Conservation (phyloP, 2,329 filamentous ascomycete species). For the Cephalotrichum gorgonifer region DNA sequence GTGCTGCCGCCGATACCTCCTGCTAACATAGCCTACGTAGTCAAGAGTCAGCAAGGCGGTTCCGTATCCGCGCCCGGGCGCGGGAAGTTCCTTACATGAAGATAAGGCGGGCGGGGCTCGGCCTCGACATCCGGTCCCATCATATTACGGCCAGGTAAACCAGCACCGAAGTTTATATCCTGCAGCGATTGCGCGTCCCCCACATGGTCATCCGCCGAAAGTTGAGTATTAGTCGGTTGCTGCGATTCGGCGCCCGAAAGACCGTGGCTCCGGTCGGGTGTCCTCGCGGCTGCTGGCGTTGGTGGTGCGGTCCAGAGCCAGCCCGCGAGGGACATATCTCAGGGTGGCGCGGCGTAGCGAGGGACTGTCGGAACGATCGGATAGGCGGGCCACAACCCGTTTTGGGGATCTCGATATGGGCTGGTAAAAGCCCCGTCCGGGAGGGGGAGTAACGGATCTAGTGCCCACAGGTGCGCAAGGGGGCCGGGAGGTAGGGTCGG, state of each 20-base stretch:
- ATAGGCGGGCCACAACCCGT: too few relatives aligned
- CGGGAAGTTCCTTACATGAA: slow-evolving; percentile 23
- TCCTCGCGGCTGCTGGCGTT: not conserved
- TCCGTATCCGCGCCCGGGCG: not conserved
- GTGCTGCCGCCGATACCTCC: slow-evolving; percentile 87
- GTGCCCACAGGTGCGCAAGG: not conserved
- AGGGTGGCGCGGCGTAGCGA: not conserved
- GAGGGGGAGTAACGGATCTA: not conserved
- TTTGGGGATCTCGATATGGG: not conserved
- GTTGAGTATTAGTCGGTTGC: slow-evolving; percentile 17
- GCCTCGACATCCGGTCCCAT: slow-evolving; percentile 25
- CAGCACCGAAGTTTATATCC: slow-evolving; percentile 14
- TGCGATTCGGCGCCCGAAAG: slow-evolving; percentile 12
- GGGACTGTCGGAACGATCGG: not conserved
- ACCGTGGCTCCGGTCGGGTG: not conserved
- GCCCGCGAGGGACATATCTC: slow-evolving; percentile 2
- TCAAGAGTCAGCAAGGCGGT: not conserved
- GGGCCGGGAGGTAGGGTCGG: not conserved
- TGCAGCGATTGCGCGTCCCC: slow-evolving; percentile 16
- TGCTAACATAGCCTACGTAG: slow-evolving; percentile 84
- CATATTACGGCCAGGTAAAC: slow-evolving; percentile 19
- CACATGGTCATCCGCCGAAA: slow-evolving; percentile 23
- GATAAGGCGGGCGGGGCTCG: slow-evolving; percentile 32
- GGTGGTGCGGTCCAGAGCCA: not conserved
- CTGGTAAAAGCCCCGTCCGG: not conserved